Evolutionary conservation across 1,284 basidiomycete genomes (phyloP).

Genomic region (Chalciporus sp.): DNA sequence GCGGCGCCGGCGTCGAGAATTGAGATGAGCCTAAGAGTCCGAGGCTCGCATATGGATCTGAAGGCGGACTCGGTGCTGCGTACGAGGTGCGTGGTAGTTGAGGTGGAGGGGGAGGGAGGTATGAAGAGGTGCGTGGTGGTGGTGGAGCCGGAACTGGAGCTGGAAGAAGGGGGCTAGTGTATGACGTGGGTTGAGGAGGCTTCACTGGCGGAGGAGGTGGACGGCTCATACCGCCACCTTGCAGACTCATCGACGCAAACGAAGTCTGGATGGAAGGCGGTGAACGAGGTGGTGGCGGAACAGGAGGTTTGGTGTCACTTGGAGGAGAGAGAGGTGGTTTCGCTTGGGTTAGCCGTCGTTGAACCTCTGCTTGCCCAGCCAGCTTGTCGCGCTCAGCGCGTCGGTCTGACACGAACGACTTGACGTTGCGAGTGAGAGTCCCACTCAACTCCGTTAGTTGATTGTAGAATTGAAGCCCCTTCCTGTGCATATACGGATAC

Average conservation of each 20-base stretch:
- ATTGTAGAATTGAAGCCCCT: conserved; percentile 87
- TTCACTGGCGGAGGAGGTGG: conserved; percentile 37
- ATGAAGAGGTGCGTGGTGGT: conserved; percentile 37
- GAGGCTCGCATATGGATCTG: conserved; percentile 58
- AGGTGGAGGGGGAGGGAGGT: conserved; percentile 41
- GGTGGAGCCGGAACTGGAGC: conserved; percentile 22
- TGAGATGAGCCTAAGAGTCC: conserved; percentile 43
- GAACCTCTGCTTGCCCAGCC: conserved; percentile 70
- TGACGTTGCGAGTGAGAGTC: conserved; percentile 63
- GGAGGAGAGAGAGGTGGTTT: conserved; percentile 47
- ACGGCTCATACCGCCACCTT: conserved; percentile 15
- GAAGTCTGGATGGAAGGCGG: conserved; percentile 48
- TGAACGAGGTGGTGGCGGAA: conserved; percentile 47
- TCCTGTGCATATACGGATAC: conserved; percentile 45
- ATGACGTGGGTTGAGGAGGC: conserved; percentile 31
- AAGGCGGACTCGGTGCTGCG: conserved; percentile 27
- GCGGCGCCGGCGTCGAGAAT: conserved; percentile 2
- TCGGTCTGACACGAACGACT: conserved; percentile 65
- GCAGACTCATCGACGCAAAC: conserved; percentile 54
- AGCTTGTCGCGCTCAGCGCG: conserved; percentile 74
- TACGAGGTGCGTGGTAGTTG: conserved; percentile 41
- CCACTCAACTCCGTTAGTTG: conserved; percentile 74
- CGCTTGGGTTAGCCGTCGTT: conserved; percentile 55
- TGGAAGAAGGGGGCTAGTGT: conserved; percentile 27
- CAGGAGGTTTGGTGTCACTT: conserved; percentile 50